phyloP scores from a whole-genome alignment of 352 stramenopile genomes.

The Thalassiosira mediterranea region DNA sequence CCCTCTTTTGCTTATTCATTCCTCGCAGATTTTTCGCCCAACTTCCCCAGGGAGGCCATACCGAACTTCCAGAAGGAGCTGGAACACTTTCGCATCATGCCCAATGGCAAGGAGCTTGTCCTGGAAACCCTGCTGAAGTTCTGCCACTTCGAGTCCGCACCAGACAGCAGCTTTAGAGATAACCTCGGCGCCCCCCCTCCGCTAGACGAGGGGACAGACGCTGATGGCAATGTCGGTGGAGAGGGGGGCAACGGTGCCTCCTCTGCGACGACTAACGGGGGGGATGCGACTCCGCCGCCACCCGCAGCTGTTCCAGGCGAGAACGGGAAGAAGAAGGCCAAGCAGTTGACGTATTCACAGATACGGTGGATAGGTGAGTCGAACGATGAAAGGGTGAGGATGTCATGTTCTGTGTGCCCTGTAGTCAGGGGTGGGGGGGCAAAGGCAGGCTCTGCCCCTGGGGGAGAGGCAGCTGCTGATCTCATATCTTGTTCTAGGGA shows the following conservation, averaged over 20 bases:
- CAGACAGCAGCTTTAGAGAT: constrained; percentile 37
- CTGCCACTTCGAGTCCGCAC: constrained; percentile 69
- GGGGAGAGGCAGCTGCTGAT: too few species aligned
- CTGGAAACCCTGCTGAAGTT: constrained; percentile 76
- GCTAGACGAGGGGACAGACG: background rate
- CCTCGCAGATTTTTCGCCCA: constrained; percentile 72
- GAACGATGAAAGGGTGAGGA: too few species aligned
- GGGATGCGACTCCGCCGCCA: constrained; percentile 17
- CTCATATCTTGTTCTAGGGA: too few species aligned
- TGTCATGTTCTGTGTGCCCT: too few species aligned
- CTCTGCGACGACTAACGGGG: background rate
- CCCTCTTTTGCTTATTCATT: too few species aligned
- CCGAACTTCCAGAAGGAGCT: constrained; percentile 81
- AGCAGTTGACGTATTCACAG: constrained; percentile 60
- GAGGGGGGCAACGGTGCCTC: constrained; percentile 1
- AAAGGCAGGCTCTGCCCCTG: too few species aligned
- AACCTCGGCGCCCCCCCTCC: constrained; percentile 35
- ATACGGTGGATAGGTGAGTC: constrained; percentile 72
- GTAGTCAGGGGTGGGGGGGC: too few species aligned
- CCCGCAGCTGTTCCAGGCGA: too few species aligned
- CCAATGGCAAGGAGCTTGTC: constrained; percentile 72
- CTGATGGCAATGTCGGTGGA: background rate
- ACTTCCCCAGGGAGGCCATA: constrained; percentile 72
- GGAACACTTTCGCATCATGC: constrained; percentile 74
- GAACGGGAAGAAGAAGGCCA: constrained; percentile 17